Percentiles rank a stretch among this genome's conserved stretches.
Evolutionary conservation across 768 basidiomycete species (phyloP).

Genomic region (Boletus rubescentipes): DNA sequence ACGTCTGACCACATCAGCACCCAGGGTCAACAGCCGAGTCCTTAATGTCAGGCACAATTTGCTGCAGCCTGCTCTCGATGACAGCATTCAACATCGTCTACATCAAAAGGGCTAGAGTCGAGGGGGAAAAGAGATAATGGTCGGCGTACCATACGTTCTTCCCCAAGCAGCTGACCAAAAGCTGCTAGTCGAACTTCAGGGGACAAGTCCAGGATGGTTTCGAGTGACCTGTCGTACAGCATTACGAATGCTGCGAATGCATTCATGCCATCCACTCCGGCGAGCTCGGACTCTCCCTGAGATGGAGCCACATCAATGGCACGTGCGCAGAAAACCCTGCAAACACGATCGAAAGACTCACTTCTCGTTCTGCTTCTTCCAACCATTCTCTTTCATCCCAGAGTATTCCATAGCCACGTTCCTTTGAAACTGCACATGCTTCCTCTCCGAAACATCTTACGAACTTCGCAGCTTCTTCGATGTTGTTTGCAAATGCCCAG

Average conservation of each 20-base stretch:
- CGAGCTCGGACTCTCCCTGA: constrained; percentile 64
- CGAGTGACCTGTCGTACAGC: constrained; percentile 51
- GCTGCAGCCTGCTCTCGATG: constrained; percentile 35
- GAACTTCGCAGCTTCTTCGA: constrained; percentile 56
- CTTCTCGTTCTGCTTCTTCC: constrained; percentile 53
- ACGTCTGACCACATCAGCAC: constrained; percentile 10
- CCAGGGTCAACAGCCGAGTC: constrained; percentile 15
- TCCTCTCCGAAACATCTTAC: constrained; percentile 59
- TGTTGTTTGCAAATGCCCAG: constrained; percentile 62
- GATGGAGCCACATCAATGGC: constrained; percentile 7
- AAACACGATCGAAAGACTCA: constrained; percentile 23
- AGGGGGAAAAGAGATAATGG: not conserved
- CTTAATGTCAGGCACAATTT: constrained; percentile 20
- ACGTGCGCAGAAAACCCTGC: constrained; percentile 11
- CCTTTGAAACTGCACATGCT: constrained; percentile 45
- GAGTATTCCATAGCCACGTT: constrained; percentile 36
- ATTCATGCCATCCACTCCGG: constrained; percentile 62
- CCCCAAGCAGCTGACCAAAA: constrained; percentile 49
- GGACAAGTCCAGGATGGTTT: constrained; percentile 53
- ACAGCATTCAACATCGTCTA: constrained; percentile 38
- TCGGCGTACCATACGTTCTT: constrained; percentile 50
- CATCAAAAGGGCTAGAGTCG: constrained; percentile 7
- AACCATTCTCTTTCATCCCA: constrained; percentile 71
- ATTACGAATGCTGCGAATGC: constrained; percentile 66
- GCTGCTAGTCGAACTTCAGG: constrained; percentile 46